Percentiles rank a stretch among this genome's conserved stretches.
phyloP scores from a whole-genome alignment of 176 grass and related monocot species.

The Juncus effusus region DNA sequence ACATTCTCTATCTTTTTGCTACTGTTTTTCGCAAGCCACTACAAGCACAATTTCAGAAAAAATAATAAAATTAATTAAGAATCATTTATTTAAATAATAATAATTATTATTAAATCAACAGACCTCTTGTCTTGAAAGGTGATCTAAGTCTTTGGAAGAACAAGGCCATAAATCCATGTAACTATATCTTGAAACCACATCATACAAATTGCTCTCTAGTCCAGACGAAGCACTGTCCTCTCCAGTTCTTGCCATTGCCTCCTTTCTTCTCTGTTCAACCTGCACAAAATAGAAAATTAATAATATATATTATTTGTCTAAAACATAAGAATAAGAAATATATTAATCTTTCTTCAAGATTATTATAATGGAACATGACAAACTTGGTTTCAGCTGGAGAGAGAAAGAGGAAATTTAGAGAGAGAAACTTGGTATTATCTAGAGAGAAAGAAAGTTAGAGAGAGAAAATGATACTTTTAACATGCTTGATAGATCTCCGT shows the following conservation, averaged over 20 bases:
- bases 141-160: slow-evolving; percentile 94
- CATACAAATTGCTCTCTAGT: slow-evolving; percentile 70
- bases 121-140: slow-evolving; percentile 87
- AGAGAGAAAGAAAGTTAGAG: slow-evolving; percentile 1
- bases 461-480: slow-evolving; percentile 57
- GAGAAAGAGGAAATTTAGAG: not conserved
- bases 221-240: slow-evolving; percentile 50
- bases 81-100: slow-evolving; percentile 18
- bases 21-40: slow-evolving; percentile 86
- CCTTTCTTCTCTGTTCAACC: slow-evolving; percentile 95
- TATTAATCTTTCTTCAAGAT: too few species aligned
- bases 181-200: slow-evolving; percentile 70
- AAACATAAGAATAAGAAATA: too few species aligned
- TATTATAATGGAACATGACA: too few species aligned
- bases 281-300: slow-evolving; percentile 27
- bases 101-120: slow-evolving; percentile 3
- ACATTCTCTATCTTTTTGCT: slow-evolving; percentile 47
- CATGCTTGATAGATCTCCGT: slow-evolving; percentile 90
- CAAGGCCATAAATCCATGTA: slow-evolving; percentile 96
- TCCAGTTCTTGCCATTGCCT: slow-evolving; percentile 64
- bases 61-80: slow-evolving; percentile 21
- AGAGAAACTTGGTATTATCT: too few species aligned
- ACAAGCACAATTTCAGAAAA: slow-evolving; percentile 4
- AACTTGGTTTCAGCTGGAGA: too few species aligned
- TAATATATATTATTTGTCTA: not conserved